phyloP scores from a whole-genome alignment of 306 rosid genomes.

The Prunus campanulata region DNA sequence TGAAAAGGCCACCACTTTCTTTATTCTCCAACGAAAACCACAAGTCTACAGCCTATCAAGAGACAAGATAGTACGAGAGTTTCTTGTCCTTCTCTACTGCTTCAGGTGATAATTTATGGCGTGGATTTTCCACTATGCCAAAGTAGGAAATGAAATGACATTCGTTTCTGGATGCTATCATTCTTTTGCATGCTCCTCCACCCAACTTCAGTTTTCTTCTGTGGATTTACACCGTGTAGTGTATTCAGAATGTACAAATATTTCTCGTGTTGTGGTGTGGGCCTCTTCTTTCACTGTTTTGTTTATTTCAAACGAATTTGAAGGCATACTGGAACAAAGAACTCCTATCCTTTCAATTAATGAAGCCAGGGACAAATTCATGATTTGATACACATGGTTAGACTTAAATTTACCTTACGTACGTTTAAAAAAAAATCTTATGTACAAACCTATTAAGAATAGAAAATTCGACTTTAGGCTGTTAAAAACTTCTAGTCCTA shows the following conservation, averaged over 20 bases:
- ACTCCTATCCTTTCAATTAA: no score
- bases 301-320: slow-evolving; percentile 6
- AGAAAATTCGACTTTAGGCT: no score
- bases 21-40: no score
- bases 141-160: slow-evolving; percentile 37
- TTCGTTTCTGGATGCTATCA: slow-evolving; percentile 9
- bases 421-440: no score
- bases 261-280: background rate
- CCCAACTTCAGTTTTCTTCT: slow-evolving; percentile 28
- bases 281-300: slow-evolving; percentile 29
- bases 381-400: no score
- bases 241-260: background rate
- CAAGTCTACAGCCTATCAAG: background rate
- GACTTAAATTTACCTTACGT: no score
- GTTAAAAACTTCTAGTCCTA: no score
- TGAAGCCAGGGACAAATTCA: no score
- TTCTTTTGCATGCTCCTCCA: slow-evolving; percentile 26
- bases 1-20: background rate
- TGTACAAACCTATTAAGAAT: no score
- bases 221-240: slow-evolving; percentile 26
- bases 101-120: slow-evolving; percentile 2
- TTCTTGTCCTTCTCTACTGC: background rate
- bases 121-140: slow-evolving; percentile 43
- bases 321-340: no score
- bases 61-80: background rate